Percentiles rank a stretch among this genome's conserved stretches.
These are phyloP conservation scores for Rubia yunnanensis DNA, from an alignment of 257 asterid genomes.

Conservation along the genomic window DNA sequence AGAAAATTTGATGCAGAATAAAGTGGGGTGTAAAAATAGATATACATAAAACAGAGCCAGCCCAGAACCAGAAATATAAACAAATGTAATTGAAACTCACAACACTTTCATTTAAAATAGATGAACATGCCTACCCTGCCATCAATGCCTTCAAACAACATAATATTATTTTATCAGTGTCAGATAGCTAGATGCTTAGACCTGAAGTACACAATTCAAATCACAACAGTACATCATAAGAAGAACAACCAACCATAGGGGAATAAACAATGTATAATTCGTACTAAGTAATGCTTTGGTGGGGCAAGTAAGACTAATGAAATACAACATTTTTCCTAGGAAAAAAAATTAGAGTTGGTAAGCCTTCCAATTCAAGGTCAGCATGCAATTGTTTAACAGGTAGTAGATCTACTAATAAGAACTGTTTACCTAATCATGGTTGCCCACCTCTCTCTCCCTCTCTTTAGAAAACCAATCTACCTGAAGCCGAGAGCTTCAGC, in stretches of 20 bases:
- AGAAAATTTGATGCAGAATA: not conserved
- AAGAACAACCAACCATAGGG: not conserved
- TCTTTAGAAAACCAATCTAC: not conserved
- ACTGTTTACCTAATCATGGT: conserved; percentile 1
- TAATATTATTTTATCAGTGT: not conserved
- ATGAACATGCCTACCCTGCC: not conserved
- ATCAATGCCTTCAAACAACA: not conserved
- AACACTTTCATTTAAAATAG: not conserved
- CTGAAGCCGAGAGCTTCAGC: not conserved
- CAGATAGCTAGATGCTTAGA: not conserved
- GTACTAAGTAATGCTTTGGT: not conserved
- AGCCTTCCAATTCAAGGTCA: conserved; percentile 8
- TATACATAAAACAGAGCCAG: not conserved
- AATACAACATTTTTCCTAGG: not conserved
- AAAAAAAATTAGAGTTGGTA: not conserved
- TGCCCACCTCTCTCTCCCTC: not conserved
- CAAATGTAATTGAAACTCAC: not conserved
- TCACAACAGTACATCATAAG: conserved; percentile 1
- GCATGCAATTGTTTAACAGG: not conserved
- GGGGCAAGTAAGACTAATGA: too few relatives aligned
- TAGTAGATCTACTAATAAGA: conserved; percentile 1
- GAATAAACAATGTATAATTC: not conserved
- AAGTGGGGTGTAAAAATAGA: not conserved
- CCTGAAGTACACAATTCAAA: not conserved
- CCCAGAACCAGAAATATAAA: not conserved